Percentiles rank a stretch among this genome's conserved stretches.
phyloP scores from a whole-genome alignment of 176 grass and related monocot species.

The Musa beccarii region DNA sequence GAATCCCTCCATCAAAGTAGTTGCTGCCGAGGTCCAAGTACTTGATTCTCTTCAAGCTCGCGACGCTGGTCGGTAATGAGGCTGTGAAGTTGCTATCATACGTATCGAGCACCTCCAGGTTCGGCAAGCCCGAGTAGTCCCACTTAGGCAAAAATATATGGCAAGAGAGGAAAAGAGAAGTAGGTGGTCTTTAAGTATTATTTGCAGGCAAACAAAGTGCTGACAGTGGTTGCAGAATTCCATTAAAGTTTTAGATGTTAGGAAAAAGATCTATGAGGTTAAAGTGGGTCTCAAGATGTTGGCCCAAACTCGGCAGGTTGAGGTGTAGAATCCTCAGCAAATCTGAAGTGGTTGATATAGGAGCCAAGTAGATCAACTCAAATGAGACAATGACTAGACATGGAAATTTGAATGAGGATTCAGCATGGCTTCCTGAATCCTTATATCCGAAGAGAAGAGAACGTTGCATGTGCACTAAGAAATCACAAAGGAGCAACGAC shows the following conservation, averaged over 20 bases:
- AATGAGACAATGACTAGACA: too few species aligned
- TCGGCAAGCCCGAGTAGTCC: slow-evolving; percentile 43
- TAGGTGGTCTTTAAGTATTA: slow-evolving; percentile 14
- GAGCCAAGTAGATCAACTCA: too few species aligned
- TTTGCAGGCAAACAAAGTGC: slow-evolving; percentile 1
- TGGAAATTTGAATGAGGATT: too few species aligned
- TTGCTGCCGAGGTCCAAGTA: slow-evolving; percentile 90
- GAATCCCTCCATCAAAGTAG: slow-evolving; percentile 64
- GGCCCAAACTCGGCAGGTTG: slow-evolving; percentile 34
- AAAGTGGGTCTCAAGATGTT: slow-evolving; percentile 32
- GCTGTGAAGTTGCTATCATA: slow-evolving; percentile 94
- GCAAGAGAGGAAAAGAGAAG: slow-evolving; percentile 4
- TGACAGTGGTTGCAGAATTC: not conserved
- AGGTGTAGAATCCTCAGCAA: not conserved
- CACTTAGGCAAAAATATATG: slow-evolving; percentile 21
- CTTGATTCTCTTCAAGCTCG: slow-evolving; percentile 35
- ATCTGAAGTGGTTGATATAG: too few species aligned
- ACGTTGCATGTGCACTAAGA: not conserved
- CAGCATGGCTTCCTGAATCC: too few species aligned
- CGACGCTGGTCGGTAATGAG: slow-evolving; percentile 37
- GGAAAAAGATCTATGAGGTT: slow-evolving; percentile 19
- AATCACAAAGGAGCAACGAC: not conserved
- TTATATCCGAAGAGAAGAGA: too few species aligned
- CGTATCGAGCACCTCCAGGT: slow-evolving; percentile 72
- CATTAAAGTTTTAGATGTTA: slow-evolving; percentile 6